phyloP scores from a whole-genome alignment of 495 filamentous ascomycete species.

The Aspergillus incahuasiensis region DNA sequence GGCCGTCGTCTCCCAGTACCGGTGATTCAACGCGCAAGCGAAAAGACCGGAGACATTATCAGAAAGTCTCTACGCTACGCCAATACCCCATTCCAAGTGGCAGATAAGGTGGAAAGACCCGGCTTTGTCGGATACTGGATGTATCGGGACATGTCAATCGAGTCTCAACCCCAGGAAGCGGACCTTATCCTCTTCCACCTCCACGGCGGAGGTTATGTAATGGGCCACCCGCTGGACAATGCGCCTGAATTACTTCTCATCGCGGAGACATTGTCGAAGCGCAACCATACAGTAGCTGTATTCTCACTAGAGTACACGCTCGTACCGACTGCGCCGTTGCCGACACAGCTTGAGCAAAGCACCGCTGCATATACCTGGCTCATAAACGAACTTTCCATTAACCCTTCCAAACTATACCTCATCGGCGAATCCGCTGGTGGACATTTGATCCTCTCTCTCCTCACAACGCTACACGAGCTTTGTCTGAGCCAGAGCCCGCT shows the following conservation, averaged over 20 bases:
- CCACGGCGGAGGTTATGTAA: constrained; percentile 10
- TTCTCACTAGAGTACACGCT: constrained; percentile 12
- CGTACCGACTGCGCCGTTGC: constrained; percentile 5
- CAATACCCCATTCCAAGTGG: not conserved
- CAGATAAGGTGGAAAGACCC: constrained; percentile 1
- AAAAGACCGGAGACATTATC: not conserved
- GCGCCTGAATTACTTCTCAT: constrained; percentile 9
- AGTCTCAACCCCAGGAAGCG: constrained; percentile 1
- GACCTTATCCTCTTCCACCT: constrained; percentile 11
- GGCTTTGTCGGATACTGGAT: constrained; percentile 9
- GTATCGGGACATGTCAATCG: constrained; percentile 1
- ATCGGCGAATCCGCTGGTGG: constrained; percentile 12
- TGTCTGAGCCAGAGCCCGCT: not conserved
- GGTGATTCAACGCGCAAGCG: constrained; percentile 3
- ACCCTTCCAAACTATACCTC: constrained; percentile 8
- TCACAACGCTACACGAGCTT: not conserved
- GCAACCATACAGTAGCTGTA: constrained; percentile 4
- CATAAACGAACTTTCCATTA: not conserved
- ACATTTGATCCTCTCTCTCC: constrained; percentile 7
- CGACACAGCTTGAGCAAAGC: constrained; percentile 8
- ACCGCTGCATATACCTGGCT: constrained; percentile 12
- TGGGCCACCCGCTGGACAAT: constrained; percentile 11
- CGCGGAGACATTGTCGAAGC: constrained; percentile 1
- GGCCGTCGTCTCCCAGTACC: constrained; percentile 5
- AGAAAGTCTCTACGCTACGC: constrained; percentile 4